Conservation (phyloP, 768 basidiomycete species). For the Leccinum arenicola region DNA sequence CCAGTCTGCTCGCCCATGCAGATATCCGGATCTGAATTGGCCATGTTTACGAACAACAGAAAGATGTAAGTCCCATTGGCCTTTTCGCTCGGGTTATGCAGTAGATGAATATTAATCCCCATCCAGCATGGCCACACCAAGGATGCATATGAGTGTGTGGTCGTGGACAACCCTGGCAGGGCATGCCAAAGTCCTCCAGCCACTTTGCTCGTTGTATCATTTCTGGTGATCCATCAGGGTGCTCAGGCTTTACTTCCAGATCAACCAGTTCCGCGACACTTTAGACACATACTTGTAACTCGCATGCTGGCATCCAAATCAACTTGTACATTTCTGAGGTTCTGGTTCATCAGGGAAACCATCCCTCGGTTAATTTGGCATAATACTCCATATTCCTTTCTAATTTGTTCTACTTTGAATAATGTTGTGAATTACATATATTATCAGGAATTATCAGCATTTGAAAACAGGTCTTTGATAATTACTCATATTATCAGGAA, state of each 20-base stretch:
- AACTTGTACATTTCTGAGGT: slow-evolving; percentile 90
- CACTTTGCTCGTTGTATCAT: slow-evolving; percentile 96
- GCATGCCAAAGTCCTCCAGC: slow-evolving; percentile 96
- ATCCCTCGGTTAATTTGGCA: too few relatives aligned
- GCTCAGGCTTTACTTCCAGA: slow-evolving; percentile 84
- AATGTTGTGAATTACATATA: too few relatives aligned
- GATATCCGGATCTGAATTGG: slow-evolving; percentile 99
- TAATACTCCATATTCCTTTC: too few relatives aligned
- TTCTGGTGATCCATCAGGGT: slow-evolving; percentile 99
- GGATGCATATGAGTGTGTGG: slow-evolving; percentile 96
- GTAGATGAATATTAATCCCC: slow-evolving; percentile 11
- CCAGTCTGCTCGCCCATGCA: slow-evolving; percentile 90
- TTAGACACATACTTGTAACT: slow-evolving; percentile 82
- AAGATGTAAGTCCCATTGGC: slow-evolving; percentile 63
- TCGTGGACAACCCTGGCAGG: slow-evolving; percentile 78
- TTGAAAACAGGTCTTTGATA: too few relatives aligned
- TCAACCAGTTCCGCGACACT: slow-evolving; percentile 98
- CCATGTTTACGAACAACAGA: slow-evolving; percentile 96
- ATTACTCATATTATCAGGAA: too few relatives aligned
- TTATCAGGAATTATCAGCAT: too few relatives aligned
- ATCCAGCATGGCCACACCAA: slow-evolving; percentile 81
- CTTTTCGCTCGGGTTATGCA: slow-evolving; percentile 1
- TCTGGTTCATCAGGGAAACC: slow-evolving; percentile 43
- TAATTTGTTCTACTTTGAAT: too few relatives aligned
- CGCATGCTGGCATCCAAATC: slow-evolving; percentile 96